These are phyloP conservation scores for Pseudogymnoascus verrucosus DNA, from an alignment of 2,329 filamentous ascomycete genomes.

Conservation along the genomic window DNA sequence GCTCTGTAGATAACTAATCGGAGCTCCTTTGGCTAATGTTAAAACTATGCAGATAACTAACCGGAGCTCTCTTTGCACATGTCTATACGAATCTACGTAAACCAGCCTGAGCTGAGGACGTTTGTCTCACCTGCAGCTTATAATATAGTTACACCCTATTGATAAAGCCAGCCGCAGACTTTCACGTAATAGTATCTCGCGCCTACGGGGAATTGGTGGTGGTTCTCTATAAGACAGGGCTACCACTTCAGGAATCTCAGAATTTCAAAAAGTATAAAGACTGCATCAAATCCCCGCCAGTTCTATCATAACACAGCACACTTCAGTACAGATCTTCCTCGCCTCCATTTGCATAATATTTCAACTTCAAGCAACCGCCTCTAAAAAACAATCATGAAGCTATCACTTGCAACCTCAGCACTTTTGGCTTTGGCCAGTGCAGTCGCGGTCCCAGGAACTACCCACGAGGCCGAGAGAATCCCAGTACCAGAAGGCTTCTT, in stretches of 20 bases:
- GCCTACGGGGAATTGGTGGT: neutral
- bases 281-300: neutral
- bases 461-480: neutral
- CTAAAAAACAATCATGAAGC: neutral
- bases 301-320: neutral
- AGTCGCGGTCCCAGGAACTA: neutral
- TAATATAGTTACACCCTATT: neutral
- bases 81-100: neutral
- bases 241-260: neutral
- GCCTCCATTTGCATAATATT: neutral
- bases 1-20: neutral
- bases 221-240: neutral
- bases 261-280: neutral
- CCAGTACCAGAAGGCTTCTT: neutral
- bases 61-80: neutral
- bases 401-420: neutral
- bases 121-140: neutral
- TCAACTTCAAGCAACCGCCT: neutral
- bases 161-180: neutral
- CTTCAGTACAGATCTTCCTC: neutral
- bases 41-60: neutral
- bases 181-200: neutral
- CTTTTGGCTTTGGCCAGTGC: neutral
- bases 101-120: neutral
- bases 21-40: too few relatives aligned